Percentiles rank a stretch among this genome's conserved stretches.
Evolutionary conservation across 805 yeast genomes (phyloP).

Genomic region (Wickerhamomyces queroliae): DNA sequence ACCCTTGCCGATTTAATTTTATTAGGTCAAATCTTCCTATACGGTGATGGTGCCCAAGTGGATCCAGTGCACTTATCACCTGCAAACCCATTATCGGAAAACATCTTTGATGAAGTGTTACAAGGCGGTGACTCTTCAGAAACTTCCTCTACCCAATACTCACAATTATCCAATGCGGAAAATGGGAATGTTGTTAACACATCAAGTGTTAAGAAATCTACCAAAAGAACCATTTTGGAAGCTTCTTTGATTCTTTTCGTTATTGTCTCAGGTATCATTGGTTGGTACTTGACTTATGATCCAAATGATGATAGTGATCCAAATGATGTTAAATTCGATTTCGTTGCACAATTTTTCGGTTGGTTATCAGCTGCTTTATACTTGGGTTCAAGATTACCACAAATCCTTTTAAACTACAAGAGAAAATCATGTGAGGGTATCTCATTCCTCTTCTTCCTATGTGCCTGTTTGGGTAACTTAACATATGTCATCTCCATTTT

Average conservation of each 20-base stretch:
- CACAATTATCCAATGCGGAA: constrained; percentile 6
- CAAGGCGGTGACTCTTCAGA: constrained; percentile 25
- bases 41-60: constrained; percentile 56
- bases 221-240: constrained; percentile 21
- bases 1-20: constrained; percentile 86
- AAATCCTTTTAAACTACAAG: constrained; percentile 75
- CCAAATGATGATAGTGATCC: constrained; percentile 4
- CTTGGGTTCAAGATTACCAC: constrained; percentile 89
- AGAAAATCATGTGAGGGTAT: constrained; percentile 95
- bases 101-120: constrained; percentile 58
- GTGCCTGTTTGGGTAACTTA: constrained; percentile 91
- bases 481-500: constrained; percentile 86
- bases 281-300: constrained; percentile 73
- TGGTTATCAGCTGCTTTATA: constrained; percentile 68
- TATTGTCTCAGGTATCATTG: constrained; percentile 72
- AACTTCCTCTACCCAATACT: constrained; percentile 9
- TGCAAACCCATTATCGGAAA: constrained; percentile 76
- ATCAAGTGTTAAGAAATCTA: constrained; percentile 11
- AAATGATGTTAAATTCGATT: constrained; percentile 49
- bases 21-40: constrained; percentile 75
- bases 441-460: constrained; percentile 85
- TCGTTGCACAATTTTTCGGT: constrained; percentile 84
- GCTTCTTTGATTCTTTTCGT: constrained; percentile 57
- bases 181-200: constrained; percentile 22
- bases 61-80: constrained; percentile 83